Base-by-base conservation (phyloP, 2,329 filamentous ascomycete genomes). In the Pestalotiopsis fici region DNA sequence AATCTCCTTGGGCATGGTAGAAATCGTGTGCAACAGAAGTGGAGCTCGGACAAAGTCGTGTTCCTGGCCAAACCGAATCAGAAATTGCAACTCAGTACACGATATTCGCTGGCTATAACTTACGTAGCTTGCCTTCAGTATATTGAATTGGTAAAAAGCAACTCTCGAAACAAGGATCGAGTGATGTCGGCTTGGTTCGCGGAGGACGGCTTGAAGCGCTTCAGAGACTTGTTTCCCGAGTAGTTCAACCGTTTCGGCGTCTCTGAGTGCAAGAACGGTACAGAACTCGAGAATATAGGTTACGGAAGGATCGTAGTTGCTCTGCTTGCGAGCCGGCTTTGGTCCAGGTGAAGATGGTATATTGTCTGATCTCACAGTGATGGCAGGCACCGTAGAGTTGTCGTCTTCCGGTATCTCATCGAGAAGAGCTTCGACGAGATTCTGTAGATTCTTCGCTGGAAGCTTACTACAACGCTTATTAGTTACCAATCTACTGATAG, bases 221-320 rank as follows among this genome's bases (percentile, higher is more conserved):
- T 94, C 91, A 23, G 94, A 91, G 11, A 98, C 90, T 67, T 88
- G 87, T 75, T 95, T 94, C 4, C 95, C 95, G 54, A 97, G 86
- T 6, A 85, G 81, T 68, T 88, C 86, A 35, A 96, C 86, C 0
- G 93, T 93, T 69, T 92, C 87, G 18, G 90, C 83, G 74, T 97
- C 92, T 66, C 93, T 87, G 11, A 97, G 85, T 7, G 93, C 91
- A 39, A 98, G 83, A 1, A 95, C 87, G 0, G 96, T 98, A 47
- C 93, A 93, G 68, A 98, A 86, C 76, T 99, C 96, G 12, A 99
- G 84, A n/a, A 97, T 87, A 75, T 97, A 99, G 0, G 97, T 91
- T 64, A 96, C 86, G 1, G 91, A 90, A 1, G 96, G 94, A 73
- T 98, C 94, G 75, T 99, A 99, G 13, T 86, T 83, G 3, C 91